phyloP scores from a whole-genome alignment of 305 asterid genomes.

The Fraxinus paxiana region DNA sequence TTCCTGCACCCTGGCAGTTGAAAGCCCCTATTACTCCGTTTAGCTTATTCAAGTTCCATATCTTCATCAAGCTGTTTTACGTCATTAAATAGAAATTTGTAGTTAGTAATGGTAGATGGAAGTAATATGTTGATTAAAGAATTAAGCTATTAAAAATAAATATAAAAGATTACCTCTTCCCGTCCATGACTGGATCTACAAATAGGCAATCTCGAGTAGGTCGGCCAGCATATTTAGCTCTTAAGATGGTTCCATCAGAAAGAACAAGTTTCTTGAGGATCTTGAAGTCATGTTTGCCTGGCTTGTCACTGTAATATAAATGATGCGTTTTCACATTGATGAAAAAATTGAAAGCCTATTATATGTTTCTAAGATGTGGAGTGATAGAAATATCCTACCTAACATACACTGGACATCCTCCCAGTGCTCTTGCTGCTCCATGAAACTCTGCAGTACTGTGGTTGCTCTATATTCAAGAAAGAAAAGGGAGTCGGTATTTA shows the following conservation, averaged over 20 bases:
- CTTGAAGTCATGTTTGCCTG: constrained; percentile 46
- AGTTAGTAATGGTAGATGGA: background rate
- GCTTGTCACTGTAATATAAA: constrained; percentile 40
- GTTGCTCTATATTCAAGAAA: constrained; percentile 30
- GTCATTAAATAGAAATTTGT: background rate
- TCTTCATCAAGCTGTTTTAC: constrained; percentile 46
- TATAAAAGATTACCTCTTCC: constrained; percentile 36
- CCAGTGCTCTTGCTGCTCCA: constrained; percentile 61
- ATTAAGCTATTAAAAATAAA: background rate
- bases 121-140: background rate
- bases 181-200: constrained; percentile 53
- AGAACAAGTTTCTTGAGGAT: constrained; percentile 55
- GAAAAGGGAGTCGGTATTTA: background rate
- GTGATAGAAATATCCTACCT: constrained; percentile 35
- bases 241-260: constrained; percentile 56
- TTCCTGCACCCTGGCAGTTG: constrained; percentile 62
- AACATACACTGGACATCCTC: constrained; percentile 63
- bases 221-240: constrained; percentile 51
- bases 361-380: background rate
- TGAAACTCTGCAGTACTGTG: constrained; percentile 54
- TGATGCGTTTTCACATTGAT: background rate
- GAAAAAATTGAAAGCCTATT: background rate
- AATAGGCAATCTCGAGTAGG: constrained; percentile 59
- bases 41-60: constrained; percentile 57
- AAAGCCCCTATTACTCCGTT: constrained; percentile 51